These are phyloP conservation scores for Borealophlyctis nickersoniae DNA, from an alignment of 192 early-diverging fungal species.

Conservation along the genomic window DNA sequence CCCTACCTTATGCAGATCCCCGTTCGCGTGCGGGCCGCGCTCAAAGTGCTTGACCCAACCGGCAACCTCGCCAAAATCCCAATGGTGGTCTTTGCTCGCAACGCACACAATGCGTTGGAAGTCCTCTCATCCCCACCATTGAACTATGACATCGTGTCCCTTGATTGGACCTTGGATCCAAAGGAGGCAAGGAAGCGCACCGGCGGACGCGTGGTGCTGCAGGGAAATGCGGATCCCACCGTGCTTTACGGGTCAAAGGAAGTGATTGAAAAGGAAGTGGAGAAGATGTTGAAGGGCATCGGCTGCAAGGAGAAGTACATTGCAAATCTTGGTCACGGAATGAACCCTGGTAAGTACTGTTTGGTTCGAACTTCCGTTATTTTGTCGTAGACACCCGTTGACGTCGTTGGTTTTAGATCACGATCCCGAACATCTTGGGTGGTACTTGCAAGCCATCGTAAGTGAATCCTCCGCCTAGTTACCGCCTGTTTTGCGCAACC, in stretches of 20 bases:
- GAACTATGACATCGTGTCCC: constrained; percentile 80
- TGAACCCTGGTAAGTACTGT: constrained; percentile 65
- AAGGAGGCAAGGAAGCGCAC: constrained; percentile 50
- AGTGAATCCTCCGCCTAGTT: constrained; percentile 11
- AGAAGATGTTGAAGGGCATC: constrained; percentile 78
- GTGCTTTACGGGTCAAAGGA: constrained; percentile 74
- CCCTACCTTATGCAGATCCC: constrained; percentile 89
- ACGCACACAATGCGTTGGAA: constrained; percentile 85
- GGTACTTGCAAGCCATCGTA: constrained; percentile 50
- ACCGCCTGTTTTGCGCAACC: too few relatives aligned
- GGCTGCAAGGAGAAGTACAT: constrained; percentile 71
- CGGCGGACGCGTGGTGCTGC: constrained; percentile 62
- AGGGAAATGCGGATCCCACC: constrained; percentile 95
- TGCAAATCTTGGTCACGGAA: constrained; percentile 96
- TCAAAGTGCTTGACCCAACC: constrained; percentile 15
- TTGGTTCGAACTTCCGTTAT: background rate
- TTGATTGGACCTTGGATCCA: constrained; percentile 90
- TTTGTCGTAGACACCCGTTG: background rate
- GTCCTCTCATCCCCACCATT: constrained; percentile 42
- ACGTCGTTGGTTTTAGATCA: constrained; percentile 32
- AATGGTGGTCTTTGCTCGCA: constrained; percentile 89
- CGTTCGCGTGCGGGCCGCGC: constrained; percentile 61
- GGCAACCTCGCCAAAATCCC: constrained; percentile 43
- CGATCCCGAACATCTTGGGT: constrained; percentile 49
- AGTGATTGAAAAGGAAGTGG: constrained; percentile 68